phyloP scores from a whole-genome alignment of 345 rosid genomes.

The Combretum micranthum region DNA sequence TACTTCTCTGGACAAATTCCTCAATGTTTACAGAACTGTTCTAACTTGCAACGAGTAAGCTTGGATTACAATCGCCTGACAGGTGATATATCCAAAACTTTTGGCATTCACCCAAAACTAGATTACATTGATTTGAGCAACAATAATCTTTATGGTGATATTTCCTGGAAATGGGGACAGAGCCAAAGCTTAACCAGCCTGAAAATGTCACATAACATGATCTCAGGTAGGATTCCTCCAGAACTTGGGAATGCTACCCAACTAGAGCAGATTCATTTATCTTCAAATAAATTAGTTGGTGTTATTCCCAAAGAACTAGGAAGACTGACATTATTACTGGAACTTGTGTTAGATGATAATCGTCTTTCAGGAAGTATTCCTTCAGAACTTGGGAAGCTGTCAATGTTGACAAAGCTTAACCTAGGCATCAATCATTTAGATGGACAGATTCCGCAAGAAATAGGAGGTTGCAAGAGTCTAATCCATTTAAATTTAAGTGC shows the following conservation, averaged over 20 bases:
- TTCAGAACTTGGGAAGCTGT: slow-evolving; percentile 14
- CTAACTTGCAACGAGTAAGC: slow-evolving; percentile 15
- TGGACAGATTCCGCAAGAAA: slow-evolving; percentile 5
- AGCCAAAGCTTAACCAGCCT: slow-evolving; percentile 8
- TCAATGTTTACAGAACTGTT: slow-evolving; percentile 20
- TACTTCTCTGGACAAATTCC: slow-evolving; percentile 23
- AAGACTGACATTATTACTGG: slow-evolving; percentile 1
- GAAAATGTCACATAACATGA: slow-evolving; percentile 7
- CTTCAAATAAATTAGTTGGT: slow-evolving; percentile 21
- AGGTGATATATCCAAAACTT: slow-evolving; percentile 17
- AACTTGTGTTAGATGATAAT: slow-evolving; percentile 10
- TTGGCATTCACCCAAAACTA: slow-evolving; percentile 25
- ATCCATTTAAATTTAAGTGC: slow-evolving; percentile 23
- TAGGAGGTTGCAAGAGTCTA: slow-evolving; percentile 10
- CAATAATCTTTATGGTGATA: slow-evolving; percentile 22
- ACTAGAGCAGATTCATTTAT: slow-evolving; percentile 20
- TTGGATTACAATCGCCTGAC: slow-evolving; percentile 18
- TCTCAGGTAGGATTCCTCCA: slow-evolving; percentile 21
- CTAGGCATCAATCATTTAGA: slow-evolving; percentile 21
- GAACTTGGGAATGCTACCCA: slow-evolving; percentile 13
- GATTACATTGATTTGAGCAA: slow-evolving; percentile 7
- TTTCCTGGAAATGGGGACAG: slow-evolving; percentile 15
- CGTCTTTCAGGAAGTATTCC: slow-evolving; percentile 19
- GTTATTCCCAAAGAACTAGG: slow-evolving; percentile 22
- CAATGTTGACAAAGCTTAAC: not conserved